Evolutionary conservation across 2,329 filamentous ascomycete genomes (phyloP), one percentile per base, ranked within the genome.

Genomic region (Sphaerulina populicola): DNA sequence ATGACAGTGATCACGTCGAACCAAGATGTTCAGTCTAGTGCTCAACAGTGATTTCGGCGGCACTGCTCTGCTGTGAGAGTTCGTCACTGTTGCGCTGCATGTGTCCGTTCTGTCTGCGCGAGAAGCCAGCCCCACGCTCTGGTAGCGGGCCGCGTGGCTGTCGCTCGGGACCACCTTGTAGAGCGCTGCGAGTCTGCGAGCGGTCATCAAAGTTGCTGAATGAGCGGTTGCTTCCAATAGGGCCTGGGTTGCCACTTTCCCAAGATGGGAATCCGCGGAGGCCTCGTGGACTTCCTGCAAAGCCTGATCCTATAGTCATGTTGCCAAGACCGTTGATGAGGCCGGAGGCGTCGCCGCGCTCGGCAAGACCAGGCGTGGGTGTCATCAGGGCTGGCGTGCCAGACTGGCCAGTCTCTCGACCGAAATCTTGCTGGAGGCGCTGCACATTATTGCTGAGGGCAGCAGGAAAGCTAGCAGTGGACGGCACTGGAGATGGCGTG

Each of bases 401-500:
- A 38, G 81, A 81, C 29, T 79, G 75, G 33, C 72, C 76, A 59
- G 74, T 81, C 40, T 75, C 74, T 10, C 72, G 68, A 56, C 74
- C 74, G 59, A 83, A 78, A 52, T 80, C 78, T 55, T 78, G 77
- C 38, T 48, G 46, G 57, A 83, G 78, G 49, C 81, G 77, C 41
- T 79, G 73, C 49, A 82, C 78, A 60, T 82, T 83, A 57, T 78
- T 76, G 62, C 76, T 75, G 44, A 88, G 73, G 54, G 77, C 79
- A 57, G 81, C 80, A 49, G 88, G 83, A 66, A 94, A 95, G 73
- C 88, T 94, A 5, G 88, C 88, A 14, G 88, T 88, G 10, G 93
- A 95, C 6, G 85, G 84, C 2, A 87, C 91, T 5, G 93, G 91
- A 61, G 91, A 97, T 9, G 91, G 91, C 12, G 90, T 96, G 71